These are phyloP conservation scores for Leptographium lundbergii DNA, from an alignment of 2,329 filamentous ascomycete species.

Conservation along the genomic window DNA sequence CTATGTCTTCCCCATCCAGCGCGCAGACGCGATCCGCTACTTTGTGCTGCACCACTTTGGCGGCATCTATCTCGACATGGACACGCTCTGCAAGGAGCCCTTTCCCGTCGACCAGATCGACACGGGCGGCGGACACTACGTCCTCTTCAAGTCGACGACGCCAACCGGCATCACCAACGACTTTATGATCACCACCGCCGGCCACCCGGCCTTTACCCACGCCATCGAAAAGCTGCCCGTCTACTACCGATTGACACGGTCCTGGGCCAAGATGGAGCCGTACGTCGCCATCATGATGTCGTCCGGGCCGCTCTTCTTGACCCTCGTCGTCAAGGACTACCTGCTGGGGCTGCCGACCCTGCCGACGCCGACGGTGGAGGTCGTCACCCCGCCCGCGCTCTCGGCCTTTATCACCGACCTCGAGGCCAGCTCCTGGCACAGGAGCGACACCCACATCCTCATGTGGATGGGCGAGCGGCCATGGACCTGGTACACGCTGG, in stretches of 20 bases:
- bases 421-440: constrained; percentile 27
- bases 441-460: constrained; percentile 30
- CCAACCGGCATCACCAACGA: constrained; percentile 76
- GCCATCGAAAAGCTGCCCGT: constrained; percentile 53
- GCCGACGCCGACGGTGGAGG: constrained; percentile 16
- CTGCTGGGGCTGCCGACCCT: constrained; percentile 33
- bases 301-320: constrained; percentile 64
- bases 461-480: constrained; percentile 31
- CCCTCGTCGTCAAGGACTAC: constrained; percentile 65
- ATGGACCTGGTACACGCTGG: constrained; percentile 21
- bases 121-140: constrained; percentile 2
- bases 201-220: constrained; percentile 61
- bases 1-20: constrained; percentile 64
- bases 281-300: constrained; percentile 74
- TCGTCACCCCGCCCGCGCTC: constrained; percentile 20
- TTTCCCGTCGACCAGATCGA: background rate
- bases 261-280: constrained; percentile 47
- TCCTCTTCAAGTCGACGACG: constrained; percentile 33
- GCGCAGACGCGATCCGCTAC: constrained; percentile 68
- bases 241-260: constrained; percentile 44
- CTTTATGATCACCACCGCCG: constrained; percentile 59
- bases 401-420: constrained; percentile 20
- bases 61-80: constrained; percentile 70
- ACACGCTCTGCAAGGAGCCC: constrained; percentile 26
- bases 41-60: constrained; percentile 67